phyloP scores from a whole-genome alignment of 2,329 filamentous ascomycete species.

The Tricladium varicosporioides region DNA sequence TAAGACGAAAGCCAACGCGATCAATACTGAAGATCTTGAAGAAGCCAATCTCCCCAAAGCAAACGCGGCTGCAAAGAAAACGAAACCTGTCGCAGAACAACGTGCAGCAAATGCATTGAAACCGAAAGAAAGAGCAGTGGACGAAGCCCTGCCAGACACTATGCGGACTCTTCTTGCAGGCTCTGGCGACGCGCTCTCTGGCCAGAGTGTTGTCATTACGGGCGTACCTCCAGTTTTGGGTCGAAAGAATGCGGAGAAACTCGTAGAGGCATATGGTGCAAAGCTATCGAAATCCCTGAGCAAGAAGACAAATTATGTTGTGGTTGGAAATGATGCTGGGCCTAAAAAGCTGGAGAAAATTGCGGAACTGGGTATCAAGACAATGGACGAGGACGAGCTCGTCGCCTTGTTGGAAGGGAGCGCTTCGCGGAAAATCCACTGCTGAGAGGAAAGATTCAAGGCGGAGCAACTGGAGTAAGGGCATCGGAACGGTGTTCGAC shows the following conservation, averaged over 20 bases:
- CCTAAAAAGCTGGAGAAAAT: conserved; percentile 28
- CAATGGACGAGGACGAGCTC: conserved; percentile 20
- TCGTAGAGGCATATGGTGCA: conserved; percentile 23
- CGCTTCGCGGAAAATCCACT: conserved; percentile 9
- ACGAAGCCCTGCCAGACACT: conserved; percentile 18
- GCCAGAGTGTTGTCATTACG: conserved; percentile 20
- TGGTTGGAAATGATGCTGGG: conserved; percentile 27
- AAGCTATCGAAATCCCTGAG: conserved; percentile 23
- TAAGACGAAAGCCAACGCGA: conserved; percentile 7
- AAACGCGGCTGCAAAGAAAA: conserved; percentile 18
- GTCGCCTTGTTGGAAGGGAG: conserved; percentile 18
- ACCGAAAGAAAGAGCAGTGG: conserved; percentile 11
- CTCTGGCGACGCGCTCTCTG: conserved; percentile 11
- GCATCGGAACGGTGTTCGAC: too few species aligned
- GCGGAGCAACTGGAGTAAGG: too few species aligned
- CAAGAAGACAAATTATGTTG: conserved; percentile 24
- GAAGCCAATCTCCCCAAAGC: conserved; percentile 6
- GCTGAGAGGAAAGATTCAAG: conserved; percentile 3
- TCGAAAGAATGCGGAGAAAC: conserved; percentile 21
- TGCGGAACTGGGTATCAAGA: conserved; percentile 14
- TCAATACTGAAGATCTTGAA: not conserved
- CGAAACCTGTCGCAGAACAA: conserved; percentile 23
- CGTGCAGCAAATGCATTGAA: conserved; percentile 22
- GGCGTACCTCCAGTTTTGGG: conserved; percentile 24
- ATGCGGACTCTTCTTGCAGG: conserved; percentile 16